A percentile compares a stretch with the other conserved stretches of the same genome.
These are phyloP conservation scores for Metschnikowia peoriensis DNA, from an alignment of 805 yeast species.

Conservation along the genomic window DNA sequence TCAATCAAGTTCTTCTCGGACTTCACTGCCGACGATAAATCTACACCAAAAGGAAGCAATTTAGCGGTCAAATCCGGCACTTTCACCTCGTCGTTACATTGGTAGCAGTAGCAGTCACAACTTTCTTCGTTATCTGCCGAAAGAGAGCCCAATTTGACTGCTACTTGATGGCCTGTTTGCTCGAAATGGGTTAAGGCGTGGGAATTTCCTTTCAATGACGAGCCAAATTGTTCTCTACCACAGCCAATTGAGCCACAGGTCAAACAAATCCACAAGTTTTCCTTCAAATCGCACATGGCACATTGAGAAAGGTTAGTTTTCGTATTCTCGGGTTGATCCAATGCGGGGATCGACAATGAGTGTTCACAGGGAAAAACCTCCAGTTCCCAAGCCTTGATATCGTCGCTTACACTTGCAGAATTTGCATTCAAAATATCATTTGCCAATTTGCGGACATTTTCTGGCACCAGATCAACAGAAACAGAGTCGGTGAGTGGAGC, in stretches of 20 bases:
- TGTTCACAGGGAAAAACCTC: slow-evolving; percentile 82
- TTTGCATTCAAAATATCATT: slow-evolving; percentile 52
- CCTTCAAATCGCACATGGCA: slow-evolving; percentile 57
- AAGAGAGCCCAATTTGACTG: slow-evolving; percentile 87
- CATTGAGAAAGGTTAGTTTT: slow-evolving; percentile 52
- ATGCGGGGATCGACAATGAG: slow-evolving; percentile 53
- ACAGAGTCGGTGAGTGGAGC: slow-evolving; percentile 27
- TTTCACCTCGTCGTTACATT: slow-evolving; percentile 83
- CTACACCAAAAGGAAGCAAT: slow-evolving; percentile 64
- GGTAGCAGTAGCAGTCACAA: slow-evolving; percentile 86
- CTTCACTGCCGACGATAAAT: slow-evolving; percentile 51
- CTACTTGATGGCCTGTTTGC: slow-evolving; percentile 64
- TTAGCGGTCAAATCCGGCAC: slow-evolving; percentile 56
- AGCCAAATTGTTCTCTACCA: slow-evolving; percentile 93
- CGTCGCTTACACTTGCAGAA: slow-evolving; percentile 60
- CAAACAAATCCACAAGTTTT: slow-evolving; percentile 90
- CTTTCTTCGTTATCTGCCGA: slow-evolving; percentile 55
- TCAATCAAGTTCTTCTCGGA: slow-evolving; percentile 89
- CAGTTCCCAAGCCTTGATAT: slow-evolving; percentile 88
- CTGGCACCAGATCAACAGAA: slow-evolving; percentile 24
- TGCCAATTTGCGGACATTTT: slow-evolving; percentile 29
- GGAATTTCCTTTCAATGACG: slow-evolving; percentile 81
- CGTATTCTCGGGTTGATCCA: slow-evolving; percentile 19
- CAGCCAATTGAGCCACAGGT: slow-evolving; percentile 92
- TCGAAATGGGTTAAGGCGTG: slow-evolving; percentile 81